These are phyloP conservation scores for Grifola frondosa DNA, from an alignment of 1,284 basidiomycete genomes.

Conservation along the genomic window DNA sequence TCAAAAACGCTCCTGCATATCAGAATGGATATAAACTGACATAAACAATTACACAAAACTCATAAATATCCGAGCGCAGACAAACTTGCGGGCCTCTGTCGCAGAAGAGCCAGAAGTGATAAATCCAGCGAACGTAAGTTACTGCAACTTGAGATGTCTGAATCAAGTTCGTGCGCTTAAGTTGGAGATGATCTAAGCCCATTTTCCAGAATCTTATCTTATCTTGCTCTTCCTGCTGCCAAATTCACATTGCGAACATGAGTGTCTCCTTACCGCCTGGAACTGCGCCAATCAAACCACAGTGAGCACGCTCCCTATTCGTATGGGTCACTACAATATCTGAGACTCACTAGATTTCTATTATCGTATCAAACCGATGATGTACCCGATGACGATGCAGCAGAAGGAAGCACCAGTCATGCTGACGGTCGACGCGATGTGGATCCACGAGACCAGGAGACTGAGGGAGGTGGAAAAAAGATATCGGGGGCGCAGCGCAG, in stretches of 20 bases:
- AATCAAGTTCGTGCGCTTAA: too few relatives aligned
- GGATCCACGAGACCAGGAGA: constrained; percentile 28
- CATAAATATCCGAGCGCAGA: too few relatives aligned
- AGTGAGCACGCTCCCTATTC: constrained; percentile 47
- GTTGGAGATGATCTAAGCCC: too few relatives aligned
- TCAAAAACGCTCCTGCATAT: too few relatives aligned
- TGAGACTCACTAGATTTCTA: constrained; percentile 50
- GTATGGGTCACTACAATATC: background rate
- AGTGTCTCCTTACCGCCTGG: constrained; percentile 39
- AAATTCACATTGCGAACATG: constrained; percentile 2
- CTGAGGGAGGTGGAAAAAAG: constrained; percentile 21
- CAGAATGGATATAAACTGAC: too few relatives aligned
- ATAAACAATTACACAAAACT: too few relatives aligned
- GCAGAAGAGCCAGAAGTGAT: too few relatives aligned
- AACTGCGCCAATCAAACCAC: constrained; percentile 73
- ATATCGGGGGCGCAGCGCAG: constrained; percentile 38
- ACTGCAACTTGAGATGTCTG: too few relatives aligned
- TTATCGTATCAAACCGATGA: constrained; percentile 41
- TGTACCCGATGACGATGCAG: constrained; percentile 72
- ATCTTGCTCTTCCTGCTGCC: background rate
- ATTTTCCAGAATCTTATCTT: background rate
- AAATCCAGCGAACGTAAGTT: too few relatives aligned
- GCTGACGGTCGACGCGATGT: constrained; percentile 28
- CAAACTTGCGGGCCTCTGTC: too few relatives aligned
- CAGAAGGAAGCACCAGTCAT: constrained; percentile 61